Base-by-base conservation (phyloP, 352 stramenopile genomes). In the Phytophthora parvispora region DNA sequence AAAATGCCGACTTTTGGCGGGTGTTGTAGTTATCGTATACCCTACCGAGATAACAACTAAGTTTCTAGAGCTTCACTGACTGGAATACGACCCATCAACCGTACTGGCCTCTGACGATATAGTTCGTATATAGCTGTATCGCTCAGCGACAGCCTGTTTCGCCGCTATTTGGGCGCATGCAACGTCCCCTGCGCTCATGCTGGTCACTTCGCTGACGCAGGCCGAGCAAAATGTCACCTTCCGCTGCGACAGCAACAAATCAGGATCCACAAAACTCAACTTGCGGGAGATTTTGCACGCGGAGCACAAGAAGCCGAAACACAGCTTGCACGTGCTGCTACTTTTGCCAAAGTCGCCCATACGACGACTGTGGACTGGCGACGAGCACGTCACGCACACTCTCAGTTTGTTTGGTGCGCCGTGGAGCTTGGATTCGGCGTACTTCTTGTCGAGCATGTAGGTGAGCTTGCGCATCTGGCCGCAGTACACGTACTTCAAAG, bases 401-500 rank as follows among this genome's bases (percentile, higher is more conserved):
- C 34, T 42, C 12, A 16, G 2, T 16, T 6, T 42, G 34, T 42
- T 42, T 7, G 34, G 34, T 16, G 34, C 34, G 34, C 34, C 34
- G 15, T 42, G 34, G 15, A 42, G 13, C 34, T 20, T 42, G 34
- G 34, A 42, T 42, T 42, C 34, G 13, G 34, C 34, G 34, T 42
- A 42, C 8, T 42, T 42, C 34, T 42, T 42, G 13, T 42, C 34
- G 12, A 42, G 15, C 5, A 42, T 42, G 34, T 20, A 42, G 9
- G 12, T 16, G 34, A 42, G 34, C 34, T 42, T 42, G 15, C 34
- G 34, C 34, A 67, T 61, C 13, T 42, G 60, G 3, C 60, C 60
- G 20, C 60, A 67, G 50, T 52, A 52, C 10, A 50, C 60, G 38
- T 67, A 61, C 16, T 48, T 40, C 25, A 49, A n/a, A 12, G 48